Evolutionary conservation across 2,329 filamentous ascomycete species (phyloP).

Genomic region (Ceratocystis variospora): DNA sequence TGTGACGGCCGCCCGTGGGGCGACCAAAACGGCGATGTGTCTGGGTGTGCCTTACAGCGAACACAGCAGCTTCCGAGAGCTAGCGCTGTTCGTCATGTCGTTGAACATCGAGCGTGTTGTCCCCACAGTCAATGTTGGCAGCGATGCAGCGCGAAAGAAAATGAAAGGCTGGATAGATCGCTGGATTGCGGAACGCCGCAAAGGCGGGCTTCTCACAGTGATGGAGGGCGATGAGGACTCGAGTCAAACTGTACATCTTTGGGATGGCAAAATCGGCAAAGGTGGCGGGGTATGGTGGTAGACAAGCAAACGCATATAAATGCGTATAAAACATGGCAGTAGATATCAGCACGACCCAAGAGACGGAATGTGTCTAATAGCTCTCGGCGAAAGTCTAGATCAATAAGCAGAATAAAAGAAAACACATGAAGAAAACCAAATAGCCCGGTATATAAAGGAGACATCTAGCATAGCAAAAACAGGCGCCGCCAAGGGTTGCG

Average conservation of each 20-base stretch:
- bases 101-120: constrained; percentile 79
- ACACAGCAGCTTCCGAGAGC: constrained; percentile 85
- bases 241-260: constrained; percentile 24
- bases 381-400: not conserved
- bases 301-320: constrained; percentile 14
- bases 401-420: constrained; percentile 1
- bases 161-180: constrained; percentile 54
- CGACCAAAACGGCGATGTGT: constrained; percentile 67
- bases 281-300: constrained; percentile 31
- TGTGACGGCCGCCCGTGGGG: constrained; percentile 68
- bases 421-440: constrained; percentile 4
- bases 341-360: not conserved
- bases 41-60: constrained; percentile 94
- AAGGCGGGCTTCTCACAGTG: constrained; percentile 38
- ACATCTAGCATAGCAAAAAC: constrained; percentile 8
- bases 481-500: not conserved
- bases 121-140: constrained; percentile 76
- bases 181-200: constrained; percentile 45
- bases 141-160: constrained; percentile 39
- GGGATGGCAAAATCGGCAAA: constrained; percentile 29
- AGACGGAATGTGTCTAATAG: not conserved
- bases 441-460: not conserved
- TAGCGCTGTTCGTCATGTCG: constrained; percentile 85
- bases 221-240: constrained; percentile 30
- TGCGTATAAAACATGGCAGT: not conserved